These are phyloP conservation scores for Annulohypoxylon nitens DNA, from an alignment of 495 filamentous ascomycete species.

Conservation along the genomic window DNA sequence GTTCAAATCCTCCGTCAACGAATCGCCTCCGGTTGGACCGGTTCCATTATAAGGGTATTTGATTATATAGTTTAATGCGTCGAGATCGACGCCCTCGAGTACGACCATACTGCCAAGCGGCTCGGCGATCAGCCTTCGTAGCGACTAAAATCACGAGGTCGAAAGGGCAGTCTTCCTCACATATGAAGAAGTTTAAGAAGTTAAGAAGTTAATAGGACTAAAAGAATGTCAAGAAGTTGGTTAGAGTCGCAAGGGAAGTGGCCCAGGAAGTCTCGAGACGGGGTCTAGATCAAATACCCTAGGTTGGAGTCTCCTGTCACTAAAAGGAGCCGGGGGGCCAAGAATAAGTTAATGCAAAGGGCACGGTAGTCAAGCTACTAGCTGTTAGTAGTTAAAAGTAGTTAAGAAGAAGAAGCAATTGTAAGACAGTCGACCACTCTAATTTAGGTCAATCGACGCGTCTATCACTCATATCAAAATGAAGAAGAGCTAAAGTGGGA, in stretches of 20 bases:
- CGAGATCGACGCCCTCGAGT: conserved; percentile 55
- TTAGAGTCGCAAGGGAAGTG: conserved; percentile 19
- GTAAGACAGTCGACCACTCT: conserved; percentile 39
- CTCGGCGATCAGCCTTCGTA: conserved; percentile 20
- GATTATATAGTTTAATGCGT: conserved; percentile 61
- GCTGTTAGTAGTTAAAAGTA: conserved; percentile 23
- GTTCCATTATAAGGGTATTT: conserved; percentile 75
- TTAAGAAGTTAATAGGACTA: conserved; percentile 20
- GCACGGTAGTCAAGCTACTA: conserved; percentile 17
- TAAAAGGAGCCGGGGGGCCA: conserved; percentile 14
- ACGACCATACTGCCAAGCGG: conserved; percentile 50
- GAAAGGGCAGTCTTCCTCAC: conserved; percentile 21
- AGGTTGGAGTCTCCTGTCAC: conserved; percentile 14
- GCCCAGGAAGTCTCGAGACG: conserved; percentile 21
- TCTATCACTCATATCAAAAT: conserved; percentile 45
- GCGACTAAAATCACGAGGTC: conserved; percentile 16
- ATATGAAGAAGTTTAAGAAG: conserved; percentile 15
- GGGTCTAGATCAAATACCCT: conserved; percentile 41
- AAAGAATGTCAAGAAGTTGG: conserved; percentile 47
- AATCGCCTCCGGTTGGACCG: conserved; percentile 77
- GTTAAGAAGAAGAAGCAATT: conserved; percentile 38
- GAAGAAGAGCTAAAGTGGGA: conserved; percentile 25
- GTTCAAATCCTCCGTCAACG: conserved; percentile 80
- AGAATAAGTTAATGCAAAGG: conserved; percentile 30
- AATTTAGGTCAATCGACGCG: conserved; percentile 29